Percentiles rank a stretch among this genome's conserved stretches.
phyloP scores from a whole-genome alignment of 1,284 basidiomycete species.

The Ceratobasidium sp. region DNA sequence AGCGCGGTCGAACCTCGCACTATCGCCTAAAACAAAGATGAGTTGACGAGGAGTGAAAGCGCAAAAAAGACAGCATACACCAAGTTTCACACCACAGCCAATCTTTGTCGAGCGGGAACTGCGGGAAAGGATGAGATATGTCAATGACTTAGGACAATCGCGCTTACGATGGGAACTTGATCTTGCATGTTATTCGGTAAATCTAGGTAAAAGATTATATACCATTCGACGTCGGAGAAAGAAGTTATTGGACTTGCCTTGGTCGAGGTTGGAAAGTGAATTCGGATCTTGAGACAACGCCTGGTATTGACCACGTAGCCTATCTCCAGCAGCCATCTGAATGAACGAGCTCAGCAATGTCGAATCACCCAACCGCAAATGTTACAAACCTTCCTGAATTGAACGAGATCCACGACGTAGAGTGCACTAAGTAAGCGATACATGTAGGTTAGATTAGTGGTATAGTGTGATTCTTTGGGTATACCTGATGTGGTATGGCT shows the following conservation, averaged over 20 bases:
- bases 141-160: not conserved
- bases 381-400: slow-evolving; percentile 79
- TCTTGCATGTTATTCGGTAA: slow-evolving; percentile 90
- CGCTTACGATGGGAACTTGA: slow-evolving; percentile 83
- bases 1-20: slow-evolving; percentile 76
- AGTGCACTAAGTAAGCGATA: slow-evolving; percentile 69
- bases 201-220: slow-evolving; percentile 57
- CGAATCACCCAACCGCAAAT: not conserved
- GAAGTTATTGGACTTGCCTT: slow-evolving; percentile 60
- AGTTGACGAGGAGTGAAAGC: not conserved
- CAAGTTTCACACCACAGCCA: slow-evolving; percentile 95
- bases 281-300: slow-evolving; percentile 90
- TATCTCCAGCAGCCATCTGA: slow-evolving; percentile 84
- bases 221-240: slow-evolving; percentile 3
- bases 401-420: slow-evolving; percentile 95
- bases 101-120: slow-evolving; percentile 86
- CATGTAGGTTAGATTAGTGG: not conserved
- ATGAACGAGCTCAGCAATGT: not conserved
- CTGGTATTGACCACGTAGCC: slow-evolving; percentile 91
- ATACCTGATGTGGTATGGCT: slow-evolving; percentile 91
- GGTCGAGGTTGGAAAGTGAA: slow-evolving; percentile 93
- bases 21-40: slow-evolving; percentile 61
- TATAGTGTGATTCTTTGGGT: slow-evolving; percentile 41
- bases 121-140: not conserved
- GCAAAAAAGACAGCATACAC: slow-evolving; percentile 61